Conservation (phyloP, 2,329 filamentous ascomycete genomes). For the Cladosporium phlei region DNA sequence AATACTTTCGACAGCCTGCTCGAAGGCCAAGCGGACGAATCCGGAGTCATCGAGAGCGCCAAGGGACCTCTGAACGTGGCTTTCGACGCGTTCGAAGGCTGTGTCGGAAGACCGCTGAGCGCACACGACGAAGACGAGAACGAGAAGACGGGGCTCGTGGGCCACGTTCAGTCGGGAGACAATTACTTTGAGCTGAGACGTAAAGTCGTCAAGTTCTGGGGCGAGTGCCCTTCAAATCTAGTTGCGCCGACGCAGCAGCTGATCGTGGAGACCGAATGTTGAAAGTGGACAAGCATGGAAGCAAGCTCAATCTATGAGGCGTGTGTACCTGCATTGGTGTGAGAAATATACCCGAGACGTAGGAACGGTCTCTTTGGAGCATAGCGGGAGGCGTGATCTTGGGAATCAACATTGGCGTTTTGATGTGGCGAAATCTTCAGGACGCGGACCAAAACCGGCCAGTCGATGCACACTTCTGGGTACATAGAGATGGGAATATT, state of each 20-base stretch:
- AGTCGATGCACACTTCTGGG: too few relatives aligned
- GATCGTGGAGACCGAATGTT: conserved; percentile 6
- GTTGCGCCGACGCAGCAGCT: conserved; percentile 4
- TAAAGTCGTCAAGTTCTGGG: conserved; percentile 5
- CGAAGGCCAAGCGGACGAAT: conserved; percentile 1
- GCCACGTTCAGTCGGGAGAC: conserved; percentile 7
- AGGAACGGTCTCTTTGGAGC: neutral
- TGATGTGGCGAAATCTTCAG: too few relatives aligned
- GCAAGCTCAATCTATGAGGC: too few relatives aligned
- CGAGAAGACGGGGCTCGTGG: neutral
- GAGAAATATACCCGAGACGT: conserved; percentile 1
- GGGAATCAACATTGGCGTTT: too few relatives aligned
- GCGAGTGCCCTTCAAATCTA: conserved; percentile 2
- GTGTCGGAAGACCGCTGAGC: conserved; percentile 1
- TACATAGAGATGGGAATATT: too few relatives aligned
- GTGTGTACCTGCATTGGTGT: too few relatives aligned
- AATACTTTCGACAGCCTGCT: conserved; percentile 1
- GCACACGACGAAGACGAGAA: neutral
- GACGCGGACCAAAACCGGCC: too few relatives aligned
- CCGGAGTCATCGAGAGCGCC: neutral
- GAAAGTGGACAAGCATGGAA: neutral
- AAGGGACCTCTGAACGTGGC: neutral
- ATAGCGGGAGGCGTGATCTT: neutral
- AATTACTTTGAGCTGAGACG: conserved; percentile 4
- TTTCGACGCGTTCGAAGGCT: conserved; percentile 5